phyloP scores from a whole-genome alignment of 306 rosid genomes.

The Cicer bijugum region DNA sequence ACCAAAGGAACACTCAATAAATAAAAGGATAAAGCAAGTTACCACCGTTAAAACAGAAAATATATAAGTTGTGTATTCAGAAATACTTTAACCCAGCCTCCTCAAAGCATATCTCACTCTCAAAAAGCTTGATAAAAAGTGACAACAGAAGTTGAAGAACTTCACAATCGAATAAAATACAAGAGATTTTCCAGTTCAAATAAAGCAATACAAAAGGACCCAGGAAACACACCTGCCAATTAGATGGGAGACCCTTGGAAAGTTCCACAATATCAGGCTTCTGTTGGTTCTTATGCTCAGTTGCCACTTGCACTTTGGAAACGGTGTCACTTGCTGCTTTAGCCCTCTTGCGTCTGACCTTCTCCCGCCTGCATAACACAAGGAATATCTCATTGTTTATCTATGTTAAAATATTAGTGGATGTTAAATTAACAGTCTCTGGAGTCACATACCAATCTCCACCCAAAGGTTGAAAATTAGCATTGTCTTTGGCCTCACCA shows the following conservation, averaged over 20 bases:
- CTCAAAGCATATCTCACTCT: conserved; percentile 28
- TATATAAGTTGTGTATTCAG: neutral
- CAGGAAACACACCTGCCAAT: conserved; percentile 76
- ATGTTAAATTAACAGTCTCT: conserved; percentile 13
- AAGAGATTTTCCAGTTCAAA: neutral
- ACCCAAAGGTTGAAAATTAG: conserved; percentile 95
- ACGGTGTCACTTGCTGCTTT: conserved; percentile 56
- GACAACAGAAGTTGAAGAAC: conserved; percentile 13
- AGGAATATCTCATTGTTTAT: conserved; percentile 21
- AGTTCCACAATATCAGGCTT: conserved; percentile 63
- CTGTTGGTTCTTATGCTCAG: conserved; percentile 55
- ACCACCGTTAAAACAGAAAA: neutral
- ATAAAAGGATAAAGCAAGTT: neutral
- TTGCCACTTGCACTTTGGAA: conserved; percentile 45
- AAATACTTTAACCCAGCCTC: conserved; percentile 28
- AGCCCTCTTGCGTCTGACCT: conserved; percentile 84
- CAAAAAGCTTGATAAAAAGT: conserved; percentile 10
- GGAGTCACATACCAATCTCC: conserved; percentile 79
- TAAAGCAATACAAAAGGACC: neutral
- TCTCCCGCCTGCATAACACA: conserved; percentile 71
- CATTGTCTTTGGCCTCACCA: conserved; percentile 95
- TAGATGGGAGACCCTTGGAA: conserved; percentile 72
- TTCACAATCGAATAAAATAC: conserved; percentile 19
- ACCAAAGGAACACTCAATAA: conserved; percentile 2
- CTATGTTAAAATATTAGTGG: conserved; percentile 10